Percentiles rank a stretch among this genome's conserved stretches.
Evolutionary conservation across 495 filamentous ascomycete genomes (phyloP).

Genomic region (Xylaria acuta): DNA sequence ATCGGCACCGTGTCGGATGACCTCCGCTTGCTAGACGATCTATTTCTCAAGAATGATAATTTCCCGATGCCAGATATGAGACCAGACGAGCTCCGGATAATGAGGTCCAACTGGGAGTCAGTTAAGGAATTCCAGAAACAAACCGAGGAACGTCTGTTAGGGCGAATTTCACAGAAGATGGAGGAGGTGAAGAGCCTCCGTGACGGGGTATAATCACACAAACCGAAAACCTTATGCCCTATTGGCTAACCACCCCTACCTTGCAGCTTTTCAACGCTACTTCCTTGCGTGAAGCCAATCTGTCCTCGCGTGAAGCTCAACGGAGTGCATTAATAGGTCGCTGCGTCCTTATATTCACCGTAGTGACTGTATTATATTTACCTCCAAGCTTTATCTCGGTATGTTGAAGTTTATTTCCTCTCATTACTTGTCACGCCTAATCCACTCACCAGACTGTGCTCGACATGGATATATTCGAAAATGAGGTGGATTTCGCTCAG

Average conservation of each 20-base stretch:
- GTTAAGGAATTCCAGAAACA: background rate
- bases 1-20: background rate
- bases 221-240: background rate
- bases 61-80: constrained; percentile 12
- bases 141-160: background rate
- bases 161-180: background rate
- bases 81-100: background rate
- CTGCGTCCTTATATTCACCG: constrained; percentile 3
- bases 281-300: background rate
- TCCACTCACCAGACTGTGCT: background rate
- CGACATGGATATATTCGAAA: constrained; percentile 3
- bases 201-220: background rate
- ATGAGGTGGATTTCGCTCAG: background rate
- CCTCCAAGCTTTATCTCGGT: constrained; percentile 12
- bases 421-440: background rate
- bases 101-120: constrained; percentile 9
- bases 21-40: background rate
- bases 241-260: background rate
- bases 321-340: background rate
- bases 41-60: background rate
- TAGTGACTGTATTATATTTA: constrained; percentile 1
- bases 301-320: background rate
- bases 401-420: too few relatives aligned
- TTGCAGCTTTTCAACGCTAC: constrained; percentile 6
- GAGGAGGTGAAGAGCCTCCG: constrained; percentile 13